Conservation (phyloP, 2,329 filamentous ascomycete species). For the Aspergillus sp. region DNA sequence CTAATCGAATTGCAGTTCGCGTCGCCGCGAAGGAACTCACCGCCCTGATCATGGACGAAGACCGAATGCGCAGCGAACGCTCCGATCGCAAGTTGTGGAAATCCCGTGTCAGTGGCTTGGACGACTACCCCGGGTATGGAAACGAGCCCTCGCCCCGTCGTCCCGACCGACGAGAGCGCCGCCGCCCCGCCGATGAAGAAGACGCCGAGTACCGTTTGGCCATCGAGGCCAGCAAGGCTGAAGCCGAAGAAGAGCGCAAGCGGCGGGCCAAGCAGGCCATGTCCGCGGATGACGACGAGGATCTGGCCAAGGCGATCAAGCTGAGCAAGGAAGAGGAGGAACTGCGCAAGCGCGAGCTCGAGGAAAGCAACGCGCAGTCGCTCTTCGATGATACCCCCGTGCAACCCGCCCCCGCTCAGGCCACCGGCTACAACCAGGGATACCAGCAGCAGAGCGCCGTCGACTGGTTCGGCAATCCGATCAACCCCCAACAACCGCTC, state of each 20-base stretch:
- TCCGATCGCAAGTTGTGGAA: slow-evolving; percentile 95
- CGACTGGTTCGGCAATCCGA: slow-evolving; percentile 95
- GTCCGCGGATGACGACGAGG: slow-evolving; percentile 74
- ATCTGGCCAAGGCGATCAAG: slow-evolving; percentile 90
- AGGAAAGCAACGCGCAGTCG: slow-evolving; percentile 77
- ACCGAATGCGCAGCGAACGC: slow-evolving; percentile 83
- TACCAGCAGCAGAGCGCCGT: slow-evolving; percentile 96
- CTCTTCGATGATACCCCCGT: slow-evolving; percentile 79
- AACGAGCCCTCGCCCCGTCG: slow-evolving; percentile 39
- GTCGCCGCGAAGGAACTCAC: slow-evolving; percentile 96
- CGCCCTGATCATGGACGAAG: slow-evolving; percentile 86
- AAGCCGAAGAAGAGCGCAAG: slow-evolving; percentile 87
- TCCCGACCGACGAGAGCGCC: slow-evolving; percentile 44
- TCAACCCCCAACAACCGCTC: slow-evolving; percentile 73
- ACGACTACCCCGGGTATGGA: slow-evolving; percentile 59
- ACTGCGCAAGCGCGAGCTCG: slow-evolving; percentile 77
- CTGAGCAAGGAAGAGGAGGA: slow-evolving; percentile 91
- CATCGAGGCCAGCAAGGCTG: slow-evolving; percentile 89
- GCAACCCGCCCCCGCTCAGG: slow-evolving; percentile 67
- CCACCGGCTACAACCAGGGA: slow-evolving; percentile 90
- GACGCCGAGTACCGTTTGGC: slow-evolving; percentile 88
- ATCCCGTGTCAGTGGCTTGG: slow-evolving; percentile 87
- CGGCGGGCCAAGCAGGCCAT: slow-evolving; percentile 59
- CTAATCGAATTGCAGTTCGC: slow-evolving; percentile 61
- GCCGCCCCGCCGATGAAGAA: slow-evolving; percentile 67